phyloP scores from a whole-genome alignment of 805 yeast genomes.

The Candida morakotiae region DNA sequence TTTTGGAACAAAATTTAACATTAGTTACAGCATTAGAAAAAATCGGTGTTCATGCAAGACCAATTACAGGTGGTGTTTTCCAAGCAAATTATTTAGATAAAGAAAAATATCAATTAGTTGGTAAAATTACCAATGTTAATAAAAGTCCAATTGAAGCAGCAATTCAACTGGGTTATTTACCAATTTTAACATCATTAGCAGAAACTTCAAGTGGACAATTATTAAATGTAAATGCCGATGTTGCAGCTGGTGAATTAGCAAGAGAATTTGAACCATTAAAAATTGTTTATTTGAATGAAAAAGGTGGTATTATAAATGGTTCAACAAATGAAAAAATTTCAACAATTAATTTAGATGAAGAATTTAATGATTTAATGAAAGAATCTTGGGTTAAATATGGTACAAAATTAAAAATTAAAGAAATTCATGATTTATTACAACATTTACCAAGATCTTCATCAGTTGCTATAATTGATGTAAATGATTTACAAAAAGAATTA shows the following conservation, averaged over 20 bases:
- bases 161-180: constrained; percentile 93
- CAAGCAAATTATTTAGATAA: constrained; percentile 88
- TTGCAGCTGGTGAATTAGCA: constrained; percentile 97
- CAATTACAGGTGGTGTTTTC: constrained; percentile 97
- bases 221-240: constrained; percentile 96
- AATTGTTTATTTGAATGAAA: constrained; percentile 93
- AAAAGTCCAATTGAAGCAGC: constrained; percentile 87
- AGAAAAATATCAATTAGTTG: constrained; percentile 89
- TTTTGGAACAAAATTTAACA: constrained; percentile 90
- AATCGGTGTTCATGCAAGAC: constrained; percentile 97
- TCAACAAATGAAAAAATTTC: constrained; percentile 86
- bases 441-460: constrained; percentile 95
- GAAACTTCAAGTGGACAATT: constrained; percentile 97
- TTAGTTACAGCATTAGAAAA: constrained; percentile 93
- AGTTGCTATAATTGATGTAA: constrained; percentile 94
- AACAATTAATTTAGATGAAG: constrained; percentile 91
- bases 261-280: constrained; percentile 95
- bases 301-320: constrained; percentile 96
- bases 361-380: constrained; percentile 83
- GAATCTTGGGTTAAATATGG: constrained; percentile 99
- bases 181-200: constrained; percentile 92
- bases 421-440: constrained; percentile 89
- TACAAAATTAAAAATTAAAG: constrained; percentile 93
- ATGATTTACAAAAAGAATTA: constrained; percentile 92
- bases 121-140: constrained; percentile 80